Conservation (phyloP, 1,139 yeast species). For the Nadsonia starkeyi-henricii region DNA sequence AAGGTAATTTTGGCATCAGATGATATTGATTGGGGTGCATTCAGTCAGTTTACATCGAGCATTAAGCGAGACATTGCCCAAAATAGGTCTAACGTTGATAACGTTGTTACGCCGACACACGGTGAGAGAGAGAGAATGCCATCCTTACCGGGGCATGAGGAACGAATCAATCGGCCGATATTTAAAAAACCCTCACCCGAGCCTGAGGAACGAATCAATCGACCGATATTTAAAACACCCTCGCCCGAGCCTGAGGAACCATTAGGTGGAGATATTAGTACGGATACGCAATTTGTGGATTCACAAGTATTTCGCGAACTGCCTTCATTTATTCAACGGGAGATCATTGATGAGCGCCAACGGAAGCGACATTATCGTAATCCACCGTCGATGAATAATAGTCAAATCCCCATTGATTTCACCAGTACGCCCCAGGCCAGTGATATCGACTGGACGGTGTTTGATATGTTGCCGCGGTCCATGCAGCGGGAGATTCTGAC, state of each 20-base stretch:
- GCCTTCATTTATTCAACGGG: background rate
- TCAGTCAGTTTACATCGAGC: background rate
- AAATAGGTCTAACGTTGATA: too few relatives aligned
- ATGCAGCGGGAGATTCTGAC: background rate
- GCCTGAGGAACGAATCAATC: too few relatives aligned
- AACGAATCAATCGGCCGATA: too few relatives aligned
- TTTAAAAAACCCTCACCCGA: too few relatives aligned
- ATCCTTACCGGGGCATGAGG: too few relatives aligned
- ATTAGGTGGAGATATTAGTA: too few relatives aligned
- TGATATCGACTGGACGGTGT: background rate
- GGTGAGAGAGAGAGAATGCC: too few relatives aligned
- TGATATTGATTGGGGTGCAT: background rate
- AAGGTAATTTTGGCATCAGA: background rate
- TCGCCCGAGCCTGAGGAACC: too few relatives aligned
- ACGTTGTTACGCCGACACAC: too few relatives aligned
- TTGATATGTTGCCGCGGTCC: background rate
- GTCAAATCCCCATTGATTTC: background rate
- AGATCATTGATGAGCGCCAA: background rate
- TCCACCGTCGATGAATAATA: background rate
- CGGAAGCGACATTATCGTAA: background rate
- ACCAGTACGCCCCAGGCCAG: background rate
- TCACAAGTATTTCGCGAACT: background rate
- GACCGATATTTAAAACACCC: too few relatives aligned
- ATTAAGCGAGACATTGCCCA: background rate
- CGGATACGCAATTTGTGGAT: background rate